phyloP scores from a whole-genome alignment of 495 filamentous ascomycete species.

The Thozetella sp. region DNA sequence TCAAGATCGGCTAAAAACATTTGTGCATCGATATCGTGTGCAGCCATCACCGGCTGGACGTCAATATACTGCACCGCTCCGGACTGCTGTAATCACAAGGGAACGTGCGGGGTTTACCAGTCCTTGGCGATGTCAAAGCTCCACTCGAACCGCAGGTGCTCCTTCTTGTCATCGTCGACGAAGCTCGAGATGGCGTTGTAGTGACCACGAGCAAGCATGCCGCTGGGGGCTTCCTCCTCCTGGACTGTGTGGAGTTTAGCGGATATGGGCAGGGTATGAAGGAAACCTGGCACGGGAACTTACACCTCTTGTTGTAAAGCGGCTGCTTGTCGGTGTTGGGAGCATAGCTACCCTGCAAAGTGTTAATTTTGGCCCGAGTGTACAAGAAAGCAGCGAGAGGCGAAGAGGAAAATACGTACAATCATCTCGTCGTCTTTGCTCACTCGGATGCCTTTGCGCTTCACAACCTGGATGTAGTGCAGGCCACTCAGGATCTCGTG shows the following conservation, averaged over 20 bases:
- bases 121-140: conserved; percentile 92
- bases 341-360: conserved; percentile 72
- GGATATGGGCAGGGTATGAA: neutral
- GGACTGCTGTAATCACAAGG: no score
- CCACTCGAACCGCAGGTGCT: conserved; percentile 90
- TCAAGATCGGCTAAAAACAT: neutral
- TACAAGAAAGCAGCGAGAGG: no score
- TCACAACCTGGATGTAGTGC: conserved; percentile 92
- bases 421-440: conserved; percentile 97
- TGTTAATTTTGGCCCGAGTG: no score
- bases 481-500: conserved; percentile 92
- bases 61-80: no score
- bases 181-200: conserved; percentile 88
- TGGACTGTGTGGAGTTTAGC: conserved; percentile 60
- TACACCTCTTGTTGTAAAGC: conserved; percentile 87
- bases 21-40: no score
- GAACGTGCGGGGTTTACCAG: conserved; percentile 69
- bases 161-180: conserved; percentile 87
- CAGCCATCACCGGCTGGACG: no score
- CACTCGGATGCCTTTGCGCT: conserved; percentile 79
- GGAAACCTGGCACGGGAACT: conserved; percentile 32
- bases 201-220: conserved; percentile 82
- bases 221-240: conserved; percentile 84
- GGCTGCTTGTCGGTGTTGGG: conserved; percentile 86
- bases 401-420: conserved; percentile 49